These are phyloP conservation scores for Phanerochaete sordida DNA, from an alignment of 768 basidiomycete species.

Conservation along the genomic window DNA sequence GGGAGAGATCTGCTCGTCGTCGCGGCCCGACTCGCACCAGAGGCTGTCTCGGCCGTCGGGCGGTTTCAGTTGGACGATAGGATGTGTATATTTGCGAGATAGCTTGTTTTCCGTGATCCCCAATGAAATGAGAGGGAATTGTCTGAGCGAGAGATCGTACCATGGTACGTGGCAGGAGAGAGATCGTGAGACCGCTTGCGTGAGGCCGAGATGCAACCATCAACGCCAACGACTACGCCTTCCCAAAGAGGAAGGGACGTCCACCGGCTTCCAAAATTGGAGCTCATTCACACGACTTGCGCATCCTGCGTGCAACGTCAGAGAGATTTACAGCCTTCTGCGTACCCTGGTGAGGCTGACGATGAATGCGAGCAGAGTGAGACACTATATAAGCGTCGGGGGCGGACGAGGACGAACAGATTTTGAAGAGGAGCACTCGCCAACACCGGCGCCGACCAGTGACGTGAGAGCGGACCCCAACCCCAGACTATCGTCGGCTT, in stretches of 20 bases:
- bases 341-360: not conserved
- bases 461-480: conserved; percentile 10
- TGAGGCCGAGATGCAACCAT: not conserved
- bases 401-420: not conserved
- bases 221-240: conserved; percentile 6
- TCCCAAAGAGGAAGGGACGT: not conserved
- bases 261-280: not conserved
- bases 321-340: not conserved
- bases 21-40: not conserved
- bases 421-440: not conserved
- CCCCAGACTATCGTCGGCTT: not conserved
- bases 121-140: not conserved
- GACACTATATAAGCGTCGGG: not conserved
- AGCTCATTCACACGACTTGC: not conserved
- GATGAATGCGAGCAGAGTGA: not conserved
- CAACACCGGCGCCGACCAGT: not conserved
- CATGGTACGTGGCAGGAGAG: not conserved
- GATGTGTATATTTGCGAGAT: not conserved
- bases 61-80: not conserved
- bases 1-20: too few relatives aligned
- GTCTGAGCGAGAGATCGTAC: not conserved
- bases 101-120: not conserved
- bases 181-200: not conserved
- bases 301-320: not conserved
- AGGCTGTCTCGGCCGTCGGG: not conserved